A percentile compares a stretch with the other conserved stretches of the same genome.
These are phyloP conservation scores for Stephanodiscus minutulus DNA, from an alignment of 108 stramenopile genomes.

Conservation along the genomic window DNA sequence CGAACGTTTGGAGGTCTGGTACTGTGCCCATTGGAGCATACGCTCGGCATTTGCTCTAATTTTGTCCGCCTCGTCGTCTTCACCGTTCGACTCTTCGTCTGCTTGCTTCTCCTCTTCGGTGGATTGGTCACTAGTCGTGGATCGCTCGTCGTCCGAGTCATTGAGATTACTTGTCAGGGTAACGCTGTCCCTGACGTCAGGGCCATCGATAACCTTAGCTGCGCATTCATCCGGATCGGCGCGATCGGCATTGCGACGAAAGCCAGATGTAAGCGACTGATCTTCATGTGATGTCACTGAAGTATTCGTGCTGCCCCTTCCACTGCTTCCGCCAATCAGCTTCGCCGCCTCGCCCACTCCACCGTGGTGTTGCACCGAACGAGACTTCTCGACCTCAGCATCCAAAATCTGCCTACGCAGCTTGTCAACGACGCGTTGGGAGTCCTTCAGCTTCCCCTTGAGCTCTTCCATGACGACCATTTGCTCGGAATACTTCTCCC, in stretches of 20 bases:
- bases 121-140: background rate
- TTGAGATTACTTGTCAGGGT: background rate
- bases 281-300: background rate
- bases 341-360: background rate
- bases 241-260: background rate
- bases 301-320: conserved; percentile 5
- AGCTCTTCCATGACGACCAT: conserved; percentile 37
- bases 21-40: conserved; percentile 45
- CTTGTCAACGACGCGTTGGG: conserved; percentile 42
- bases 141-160: conserved; percentile 11
- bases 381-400: conserved; percentile 24
- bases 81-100: conserved; percentile 11
- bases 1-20: conserved; percentile 28
- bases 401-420: conserved; percentile 42
- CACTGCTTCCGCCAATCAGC: background rate
- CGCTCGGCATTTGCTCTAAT: conserved; percentile 45
- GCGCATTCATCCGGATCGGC: background rate
- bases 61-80: conserved; percentile 31
- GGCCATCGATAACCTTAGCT: background rate
- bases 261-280: background rate
- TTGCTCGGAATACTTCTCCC: conserved; percentile 44
- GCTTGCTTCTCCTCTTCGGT: conserved; percentile 10
- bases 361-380: background rate
- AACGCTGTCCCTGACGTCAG: background rate
- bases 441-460: conserved; percentile 37